phyloP scores from a whole-genome alignment of 164 flowering plant species.

The Nymphaea colorata region DNA sequence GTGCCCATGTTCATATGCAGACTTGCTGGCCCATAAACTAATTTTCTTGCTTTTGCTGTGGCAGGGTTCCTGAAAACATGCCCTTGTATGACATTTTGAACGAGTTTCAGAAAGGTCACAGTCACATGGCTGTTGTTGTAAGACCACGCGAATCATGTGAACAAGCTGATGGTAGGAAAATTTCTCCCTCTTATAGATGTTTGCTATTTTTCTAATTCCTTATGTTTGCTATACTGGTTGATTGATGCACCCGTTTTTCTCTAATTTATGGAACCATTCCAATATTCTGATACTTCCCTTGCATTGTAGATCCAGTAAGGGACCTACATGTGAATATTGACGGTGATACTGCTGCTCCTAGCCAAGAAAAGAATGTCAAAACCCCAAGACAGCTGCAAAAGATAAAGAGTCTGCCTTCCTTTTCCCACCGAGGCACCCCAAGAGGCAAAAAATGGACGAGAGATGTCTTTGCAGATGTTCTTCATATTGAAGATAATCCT shows the following conservation, averaged over 20 bases:
- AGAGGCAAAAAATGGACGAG: conserved; percentile 78
- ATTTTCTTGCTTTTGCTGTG: conserved; percentile 4
- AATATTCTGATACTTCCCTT: not conserved
- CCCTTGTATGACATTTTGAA: conserved; percentile 93
- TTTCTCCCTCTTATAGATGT: not conserved
- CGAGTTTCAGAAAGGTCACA: conserved; percentile 98
- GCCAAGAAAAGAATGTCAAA: conserved; percentile 35
- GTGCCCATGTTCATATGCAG: not conserved
- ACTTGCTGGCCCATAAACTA: not conserved
- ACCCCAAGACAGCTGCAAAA: conserved; percentile 43
- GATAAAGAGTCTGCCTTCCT: conserved; percentile 77
- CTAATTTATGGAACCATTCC: not conserved
- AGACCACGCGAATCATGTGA: conserved; percentile 25
- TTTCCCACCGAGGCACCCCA: conserved; percentile 26
- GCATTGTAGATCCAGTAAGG: conserved; percentile 17
- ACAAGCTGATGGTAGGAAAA: conserved; percentile 26
- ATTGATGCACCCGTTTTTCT: not conserved
- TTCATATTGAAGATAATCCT: conserved; percentile 55
- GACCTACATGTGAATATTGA: conserved; percentile 56
- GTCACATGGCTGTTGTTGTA: conserved; percentile 97
- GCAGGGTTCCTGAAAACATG: conserved; percentile 69
- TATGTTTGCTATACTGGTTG: too few species aligned
- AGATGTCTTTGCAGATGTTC: conserved; percentile 56
- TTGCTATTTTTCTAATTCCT: too few species aligned
- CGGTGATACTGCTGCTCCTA: conserved; percentile 39